Percentiles rank a stretch among this genome's conserved stretches.
Conservation (phyloP, 2,329 filamentous ascomycete species). For the Zelopaecilomyces penicillatus region DNA sequence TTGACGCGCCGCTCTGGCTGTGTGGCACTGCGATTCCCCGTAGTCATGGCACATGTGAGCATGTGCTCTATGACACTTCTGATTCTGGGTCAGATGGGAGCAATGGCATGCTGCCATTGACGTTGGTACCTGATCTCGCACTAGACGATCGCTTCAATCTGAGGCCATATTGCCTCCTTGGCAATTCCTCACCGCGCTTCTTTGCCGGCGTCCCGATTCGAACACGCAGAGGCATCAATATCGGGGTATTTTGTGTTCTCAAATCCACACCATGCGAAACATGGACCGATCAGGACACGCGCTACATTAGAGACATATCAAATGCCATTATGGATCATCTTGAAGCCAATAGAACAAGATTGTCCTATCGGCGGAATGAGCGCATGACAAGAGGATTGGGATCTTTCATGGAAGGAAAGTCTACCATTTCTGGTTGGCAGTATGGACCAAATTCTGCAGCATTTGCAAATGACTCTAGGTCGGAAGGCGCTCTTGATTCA, state of each 20-base stretch:
- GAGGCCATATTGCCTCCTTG: constrained; percentile 16
- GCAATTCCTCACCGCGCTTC: constrained; percentile 21
- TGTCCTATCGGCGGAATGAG: constrained; percentile 21
- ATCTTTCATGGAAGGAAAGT: constrained; percentile 26
- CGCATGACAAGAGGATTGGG: constrained; percentile 29
- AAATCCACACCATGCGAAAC: constrained; percentile 5
- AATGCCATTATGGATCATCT: constrained; percentile 28
- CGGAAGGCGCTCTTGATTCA: constrained; percentile 11
- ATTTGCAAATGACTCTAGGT: constrained; percentile 4
- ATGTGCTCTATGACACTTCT: constrained; percentile 12
- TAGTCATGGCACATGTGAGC: constrained; percentile 19
- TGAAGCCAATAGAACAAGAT: constrained; percentile 19
- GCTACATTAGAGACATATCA: constrained; percentile 19
- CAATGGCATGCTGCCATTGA: constrained; percentile 16
- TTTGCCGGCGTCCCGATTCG: constrained; percentile 35
- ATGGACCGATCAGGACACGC: constrained; percentile 20
- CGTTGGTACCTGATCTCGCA: constrained; percentile 25
- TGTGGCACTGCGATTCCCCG: constrained; percentile 25
- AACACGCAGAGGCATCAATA: constrained; percentile 30
- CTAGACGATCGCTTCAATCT: constrained; percentile 20
- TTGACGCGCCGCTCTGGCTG: constrained; percentile 15
- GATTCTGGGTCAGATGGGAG: background rate
- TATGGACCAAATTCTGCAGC: constrained; percentile 1
- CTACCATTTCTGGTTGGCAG: constrained; percentile 19
- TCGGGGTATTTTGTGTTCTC: constrained; percentile 31